These are phyloP conservation scores for Yarrowia sp. DNA, from an alignment of 805 yeast genomes.

Conservation along the genomic window DNA sequence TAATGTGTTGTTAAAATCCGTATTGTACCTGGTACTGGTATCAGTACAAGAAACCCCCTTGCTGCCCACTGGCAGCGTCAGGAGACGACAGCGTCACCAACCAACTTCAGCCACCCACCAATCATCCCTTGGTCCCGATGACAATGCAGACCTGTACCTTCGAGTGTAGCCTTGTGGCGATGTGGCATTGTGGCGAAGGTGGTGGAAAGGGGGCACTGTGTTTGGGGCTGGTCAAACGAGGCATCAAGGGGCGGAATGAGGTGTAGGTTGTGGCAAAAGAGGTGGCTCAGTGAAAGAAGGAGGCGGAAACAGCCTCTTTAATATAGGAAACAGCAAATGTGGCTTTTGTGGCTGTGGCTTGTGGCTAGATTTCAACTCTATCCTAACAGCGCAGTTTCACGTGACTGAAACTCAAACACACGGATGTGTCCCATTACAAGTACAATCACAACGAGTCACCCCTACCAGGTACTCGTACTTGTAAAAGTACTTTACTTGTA, in stretches of 20 bases:
- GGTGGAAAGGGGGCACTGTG: background rate
- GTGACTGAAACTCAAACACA: background rate
- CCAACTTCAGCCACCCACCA: background rate
- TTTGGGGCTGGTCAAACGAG: background rate
- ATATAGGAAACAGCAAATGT: background rate
- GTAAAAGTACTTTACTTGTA: too few species aligned
- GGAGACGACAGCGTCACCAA: too few species aligned
- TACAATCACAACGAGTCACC: too few species aligned
- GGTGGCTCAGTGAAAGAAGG: constrained; percentile 2
- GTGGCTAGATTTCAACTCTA: constrained; percentile 2
- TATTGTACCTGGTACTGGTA: too few species aligned
- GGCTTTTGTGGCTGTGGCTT: constrained; percentile 19
- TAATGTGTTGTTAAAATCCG: too few species aligned
- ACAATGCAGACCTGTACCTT: background rate
- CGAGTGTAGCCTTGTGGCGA: background rate
- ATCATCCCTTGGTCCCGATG: background rate
- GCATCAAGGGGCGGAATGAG: background rate
- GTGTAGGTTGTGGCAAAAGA: constrained; percentile 17
- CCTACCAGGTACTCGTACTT: too few species aligned
- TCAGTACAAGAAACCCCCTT: too few species aligned
- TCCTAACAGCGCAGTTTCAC: background rate
- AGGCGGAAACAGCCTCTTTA: background rate
- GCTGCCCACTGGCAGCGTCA: too few species aligned
- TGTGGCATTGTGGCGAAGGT: background rate
- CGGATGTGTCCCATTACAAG: too few species aligned